A percentile compares a stretch with the other conserved stretches of the same genome.
These are phyloP conservation scores for Hymenoscyphus fructigenus DNA, from an alignment of 2,329 filamentous ascomycete species.

Conservation along the genomic window DNA sequence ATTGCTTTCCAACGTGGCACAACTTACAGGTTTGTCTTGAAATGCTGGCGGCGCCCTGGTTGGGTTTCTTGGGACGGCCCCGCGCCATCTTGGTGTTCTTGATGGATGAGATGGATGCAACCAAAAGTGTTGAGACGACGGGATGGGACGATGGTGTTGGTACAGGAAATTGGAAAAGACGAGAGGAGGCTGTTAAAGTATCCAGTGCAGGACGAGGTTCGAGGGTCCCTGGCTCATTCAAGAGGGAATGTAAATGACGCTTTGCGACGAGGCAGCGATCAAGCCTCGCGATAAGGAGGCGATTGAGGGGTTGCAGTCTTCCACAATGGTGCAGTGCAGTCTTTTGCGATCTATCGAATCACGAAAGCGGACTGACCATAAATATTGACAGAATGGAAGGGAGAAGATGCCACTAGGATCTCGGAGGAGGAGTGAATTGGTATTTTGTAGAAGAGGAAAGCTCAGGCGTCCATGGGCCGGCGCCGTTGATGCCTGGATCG, in stretches of 20 bases:
- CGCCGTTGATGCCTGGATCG: too few relatives aligned
- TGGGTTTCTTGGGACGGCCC: conserved; percentile 27
- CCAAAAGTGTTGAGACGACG: background rate
- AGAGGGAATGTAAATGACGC: background rate
- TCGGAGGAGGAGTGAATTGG: background rate
- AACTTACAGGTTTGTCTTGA: conserved; percentile 32
- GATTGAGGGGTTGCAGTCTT: background rate
- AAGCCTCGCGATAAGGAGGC: too few relatives aligned
- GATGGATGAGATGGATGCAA: background rate
- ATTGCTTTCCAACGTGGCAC: background rate
- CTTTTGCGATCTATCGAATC: background rate
- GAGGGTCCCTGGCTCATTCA: background rate
- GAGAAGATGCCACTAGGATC: background rate
- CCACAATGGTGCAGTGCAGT: background rate
- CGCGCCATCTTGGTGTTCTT: conserved; percentile 24
- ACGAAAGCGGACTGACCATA: background rate
- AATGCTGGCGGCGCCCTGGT: conserved; percentile 19
- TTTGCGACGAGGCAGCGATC: background rate
- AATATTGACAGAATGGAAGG: background rate
- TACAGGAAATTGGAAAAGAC: background rate
- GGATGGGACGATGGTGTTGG: background rate
- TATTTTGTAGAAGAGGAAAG: background rate
- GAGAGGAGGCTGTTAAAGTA: background rate
- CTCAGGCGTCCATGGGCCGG: background rate
- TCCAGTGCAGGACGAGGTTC: background rate